Evolutionary conservation across 495 filamentous ascomycete genomes (phyloP).

Genomic region (Penicillium ochrochloron): DNA sequence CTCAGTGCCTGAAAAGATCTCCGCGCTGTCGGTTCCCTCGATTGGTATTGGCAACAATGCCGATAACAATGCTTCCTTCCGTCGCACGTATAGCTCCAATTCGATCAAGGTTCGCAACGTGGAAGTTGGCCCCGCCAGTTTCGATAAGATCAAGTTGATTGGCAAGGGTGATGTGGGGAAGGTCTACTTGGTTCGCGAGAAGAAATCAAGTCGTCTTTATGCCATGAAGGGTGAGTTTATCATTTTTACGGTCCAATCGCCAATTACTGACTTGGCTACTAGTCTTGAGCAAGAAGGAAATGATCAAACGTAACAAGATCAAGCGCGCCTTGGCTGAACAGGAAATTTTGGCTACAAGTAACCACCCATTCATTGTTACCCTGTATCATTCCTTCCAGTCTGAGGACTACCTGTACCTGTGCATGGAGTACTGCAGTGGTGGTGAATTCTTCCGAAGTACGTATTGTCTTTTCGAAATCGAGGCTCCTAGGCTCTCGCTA

Average conservation of each 20-base stretch:
- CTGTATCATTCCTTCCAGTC: constrained; percentile 99
- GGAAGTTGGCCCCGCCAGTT: constrained; percentile 92
- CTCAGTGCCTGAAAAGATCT: constrained; percentile 46
- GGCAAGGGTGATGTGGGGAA: constrained; percentile 99
- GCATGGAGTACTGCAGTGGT: constrained; percentile 99
- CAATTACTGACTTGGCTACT: constrained; percentile 21
- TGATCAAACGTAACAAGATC: constrained; percentile 99
- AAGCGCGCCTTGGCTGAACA: constrained; percentile 97
- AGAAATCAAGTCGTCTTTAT: constrained; percentile 93
- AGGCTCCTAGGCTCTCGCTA: neutral
- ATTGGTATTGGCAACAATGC: constrained; percentile 47
- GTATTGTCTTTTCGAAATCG: constrained; percentile 16
- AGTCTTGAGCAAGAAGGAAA: constrained; percentile 99
- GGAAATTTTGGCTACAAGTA: constrained; percentile 97
- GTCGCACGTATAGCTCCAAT: constrained; percentile 97
- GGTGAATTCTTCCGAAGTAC: constrained; percentile 93
- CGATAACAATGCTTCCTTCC: constrained; percentile 69
- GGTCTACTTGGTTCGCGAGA: constrained; percentile 95
- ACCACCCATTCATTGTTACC: constrained; percentile 98
- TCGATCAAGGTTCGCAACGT: constrained; percentile 98
- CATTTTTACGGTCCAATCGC: neutral
- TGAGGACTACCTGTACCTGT: constrained; percentile 95
- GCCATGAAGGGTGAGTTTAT: constrained; percentile 89
- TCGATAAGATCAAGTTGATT: constrained; percentile 99
- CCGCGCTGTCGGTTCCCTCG: constrained; percentile 49